Evolutionary conservation across 1,284 basidiomycete species (phyloP).

Genomic region (Trichosporon asahii): DNA sequence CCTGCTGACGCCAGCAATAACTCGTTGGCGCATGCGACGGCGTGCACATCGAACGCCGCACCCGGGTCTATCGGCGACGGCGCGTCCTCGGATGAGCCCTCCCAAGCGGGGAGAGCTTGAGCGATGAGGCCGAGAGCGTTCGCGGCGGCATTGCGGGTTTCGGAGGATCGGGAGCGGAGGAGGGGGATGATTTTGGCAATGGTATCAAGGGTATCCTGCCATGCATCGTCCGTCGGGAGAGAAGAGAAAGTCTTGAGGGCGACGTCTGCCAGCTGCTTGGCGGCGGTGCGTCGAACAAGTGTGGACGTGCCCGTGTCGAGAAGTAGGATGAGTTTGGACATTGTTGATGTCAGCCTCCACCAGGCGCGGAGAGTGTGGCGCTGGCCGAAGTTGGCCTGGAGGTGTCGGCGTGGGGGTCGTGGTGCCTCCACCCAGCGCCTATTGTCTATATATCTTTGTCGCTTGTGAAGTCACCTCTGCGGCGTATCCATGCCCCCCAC

Average conservation of each 20-base stretch:
- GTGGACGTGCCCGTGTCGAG: slow-evolving; percentile 51
- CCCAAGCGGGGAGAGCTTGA: slow-evolving; percentile 20
- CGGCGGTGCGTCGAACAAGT: slow-evolving; percentile 49
- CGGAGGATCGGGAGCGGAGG: slow-evolving; percentile 45
- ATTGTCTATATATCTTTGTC: slow-evolving; percentile 1
- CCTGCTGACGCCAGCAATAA: slow-evolving; percentile 46
- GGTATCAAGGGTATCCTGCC: slow-evolving; percentile 48
- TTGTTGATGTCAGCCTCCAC: slow-evolving; percentile 15
- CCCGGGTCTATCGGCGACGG: slow-evolving; percentile 20
- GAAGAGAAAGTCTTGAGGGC: slow-evolving; percentile 41
- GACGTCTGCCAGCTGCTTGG: slow-evolving; percentile 50
- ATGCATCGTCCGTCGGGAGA: slow-evolving; percentile 41
- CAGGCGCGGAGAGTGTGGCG: slow-evolving; percentile 9
- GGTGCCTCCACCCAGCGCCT: background rate
- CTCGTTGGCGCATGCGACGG: slow-evolving; percentile 26
- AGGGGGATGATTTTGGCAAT: slow-evolving; percentile 48
- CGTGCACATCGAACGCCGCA: slow-evolving; percentile 28
- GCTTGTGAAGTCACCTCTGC: background rate
- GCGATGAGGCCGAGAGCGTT: slow-evolving; percentile 47
- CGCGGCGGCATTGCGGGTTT: slow-evolving; percentile 49
- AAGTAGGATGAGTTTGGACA: slow-evolving; percentile 49
- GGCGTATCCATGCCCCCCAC: background rate
- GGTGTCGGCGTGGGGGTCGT: slow-evolving; percentile 1
- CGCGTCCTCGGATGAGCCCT: slow-evolving; percentile 11
- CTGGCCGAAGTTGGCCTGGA: background rate